Base-by-base conservation (phyloP, 73 alveolate genomes). In the Paramecium primaurelia region DNA sequence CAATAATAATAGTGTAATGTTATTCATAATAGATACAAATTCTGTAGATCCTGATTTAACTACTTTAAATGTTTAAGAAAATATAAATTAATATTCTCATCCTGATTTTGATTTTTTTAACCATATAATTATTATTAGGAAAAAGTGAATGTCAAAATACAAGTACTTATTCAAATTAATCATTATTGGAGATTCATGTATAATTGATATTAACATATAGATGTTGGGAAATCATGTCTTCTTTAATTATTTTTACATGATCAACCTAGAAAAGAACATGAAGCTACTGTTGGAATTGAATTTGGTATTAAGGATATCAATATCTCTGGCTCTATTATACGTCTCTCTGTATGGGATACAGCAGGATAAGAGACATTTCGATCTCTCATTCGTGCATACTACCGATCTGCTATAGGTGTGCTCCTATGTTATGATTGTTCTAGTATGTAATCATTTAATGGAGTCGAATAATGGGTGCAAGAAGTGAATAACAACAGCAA, bases 291-390 rank as follows among this genome's bases (percentile, higher is more conserved):
- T 4, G 84, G 84, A 6, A 64, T 64, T 25, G 84, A 64, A 64
- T 64, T 64, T 64, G 84, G 84, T 28, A 12, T 34, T 34, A 64
- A 34, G 26, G 84, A 64, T 28, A 64, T 64, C 49, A 28, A 64
- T 32, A 5, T 64, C 25, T 64, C 22, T 28, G 84, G 47, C 5
- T 28, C 51, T 5, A 32, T 64, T 28, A 64, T 64, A 28, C 84
- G 84, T 64, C 47, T 64, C 3, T 64, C 84, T 25, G 1, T 64
- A 32, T 93, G 96, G 96, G 96, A 93, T 34, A 93, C 96, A 1
- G 96, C 96, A 6, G 96, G 96, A 11, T 73, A 93, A 49, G 96
- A 93, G 69, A 90, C 92, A 40, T 93, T 92, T 44, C 71, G 90
- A 93, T 64, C 96, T 34, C 84, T 64, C 30, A 64, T 64, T 64